Base-by-base conservation (phyloP, 805 yeast species). In the Kodamaea kakaduensis region DNA sequence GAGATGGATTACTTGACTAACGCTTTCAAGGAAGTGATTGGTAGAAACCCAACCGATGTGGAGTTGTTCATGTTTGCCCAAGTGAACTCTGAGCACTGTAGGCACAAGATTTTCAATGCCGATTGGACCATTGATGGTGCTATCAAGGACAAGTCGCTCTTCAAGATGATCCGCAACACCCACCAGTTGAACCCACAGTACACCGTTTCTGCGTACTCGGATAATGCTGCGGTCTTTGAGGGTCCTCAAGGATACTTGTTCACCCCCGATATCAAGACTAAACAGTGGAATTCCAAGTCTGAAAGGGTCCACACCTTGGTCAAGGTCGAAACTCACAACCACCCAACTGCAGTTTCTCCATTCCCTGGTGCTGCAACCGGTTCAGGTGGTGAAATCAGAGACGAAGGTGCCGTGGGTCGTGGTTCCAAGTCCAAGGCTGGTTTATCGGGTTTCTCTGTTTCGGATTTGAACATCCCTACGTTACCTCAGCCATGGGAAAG, bases 351-450 rank as follows among this genome's bases (percentile, higher is more conserved):
- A 1, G 97, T 93, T 4, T 90, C 97, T 16, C 99, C 99, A 25
- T 93, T 87, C 65, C 89, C 98, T 3, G 99, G 99, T 61, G 99
- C 99, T 20, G 95, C 99, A 27, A 93, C 99, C 9, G 99, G 99
- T 45, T 89, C 97, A 8, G 99, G 99, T 60, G 99, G 99, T 69
- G 99, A 93, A 66, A 93, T 93, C 54, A 85, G 99, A 73, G 99
- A 93, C 63, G 99, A 93, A 68, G 98, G 97, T 67, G 98, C 99
- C 19, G 96, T 93, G 17, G 99, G 99, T 45, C 79, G 97, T 60
- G 99, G 99, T 30, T 90, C 97, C 17, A 87, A 87, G 61, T 78
- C 97, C 28, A 90, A 93, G 65, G 95, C 97, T 55, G 99, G 99
- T 37, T 71, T 93, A 43, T 72, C 95, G 26, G 99, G 99, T 6